Percentiles rank a stretch among this genome's conserved stretches.
Evolutionary conservation across 257 asterid species (phyloP).

Genomic region (Gardenia jasminoides): DNA sequence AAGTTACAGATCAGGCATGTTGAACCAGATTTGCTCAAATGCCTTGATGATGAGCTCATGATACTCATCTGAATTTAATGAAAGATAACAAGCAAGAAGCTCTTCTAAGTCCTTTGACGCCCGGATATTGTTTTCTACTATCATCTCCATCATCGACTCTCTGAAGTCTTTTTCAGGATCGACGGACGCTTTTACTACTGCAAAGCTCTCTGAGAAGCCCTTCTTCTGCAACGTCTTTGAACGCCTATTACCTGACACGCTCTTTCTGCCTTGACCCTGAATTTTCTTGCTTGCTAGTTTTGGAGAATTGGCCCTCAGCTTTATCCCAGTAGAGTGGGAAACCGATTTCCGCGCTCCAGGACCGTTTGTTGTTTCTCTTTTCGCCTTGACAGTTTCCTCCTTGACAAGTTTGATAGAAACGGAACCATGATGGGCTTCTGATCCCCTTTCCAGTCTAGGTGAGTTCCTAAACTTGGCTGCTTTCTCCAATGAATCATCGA

Average conservation of each 20-base stretch:
- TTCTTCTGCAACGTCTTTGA: slow-evolving; percentile 22
- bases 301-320: slow-evolving; percentile 44
- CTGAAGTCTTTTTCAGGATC: slow-evolving; percentile 84
- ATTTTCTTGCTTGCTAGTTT: slow-evolving; percentile 36
- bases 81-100: slow-evolving; percentile 84
- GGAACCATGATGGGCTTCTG: slow-evolving; percentile 11
- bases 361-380: background rate
- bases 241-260: slow-evolving; percentile 25
- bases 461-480: slow-evolving; percentile 10
- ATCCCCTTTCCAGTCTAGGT: background rate
- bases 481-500: slow-evolving; percentile 1
- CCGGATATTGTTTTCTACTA: slow-evolving; percentile 68
- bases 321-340: slow-evolving; percentile 53
- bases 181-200: slow-evolving; percentile 78
- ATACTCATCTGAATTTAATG: slow-evolving; percentile 68
- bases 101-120: slow-evolving; percentile 73
- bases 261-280: slow-evolving; percentile 36
- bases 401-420: background rate
- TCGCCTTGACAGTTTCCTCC: slow-evolving; percentile 3
- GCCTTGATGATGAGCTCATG: slow-evolving; percentile 73
- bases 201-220: slow-evolving; percentile 54
- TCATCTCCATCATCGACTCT: slow-evolving; percentile 94
- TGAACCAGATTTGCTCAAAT: slow-evolving; percentile 85
- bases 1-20: slow-evolving; percentile 33
- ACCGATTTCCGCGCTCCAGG: slow-evolving; percentile 46